Percentiles rank a stretch among this genome's conserved stretches.
Conservation (phyloP, 768 basidiomycete genomes). For the Pulveroboletus sp. region DNA sequence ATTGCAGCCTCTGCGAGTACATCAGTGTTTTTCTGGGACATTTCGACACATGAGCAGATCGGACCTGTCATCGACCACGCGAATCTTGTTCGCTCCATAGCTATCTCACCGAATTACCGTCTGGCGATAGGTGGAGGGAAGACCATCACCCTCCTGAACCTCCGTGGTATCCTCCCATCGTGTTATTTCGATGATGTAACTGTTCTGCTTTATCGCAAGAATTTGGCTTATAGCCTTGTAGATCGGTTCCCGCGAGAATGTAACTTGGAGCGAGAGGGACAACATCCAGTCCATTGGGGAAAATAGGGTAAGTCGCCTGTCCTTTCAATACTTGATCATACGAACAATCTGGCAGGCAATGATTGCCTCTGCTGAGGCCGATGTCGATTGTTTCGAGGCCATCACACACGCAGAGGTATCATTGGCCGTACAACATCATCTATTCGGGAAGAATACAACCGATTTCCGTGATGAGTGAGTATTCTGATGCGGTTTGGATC, state of each 20-base stretch:
- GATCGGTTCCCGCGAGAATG: neutral
- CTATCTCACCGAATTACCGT: constrained; percentile 7
- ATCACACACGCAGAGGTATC: neutral
- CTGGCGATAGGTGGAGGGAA: constrained; percentile 5
- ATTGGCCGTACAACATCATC: neutral
- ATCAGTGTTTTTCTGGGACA: constrained; percentile 10
- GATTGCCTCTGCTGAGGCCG: too few relatives aligned
- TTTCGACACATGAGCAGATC: neutral
- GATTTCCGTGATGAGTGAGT: constrained; percentile 2
- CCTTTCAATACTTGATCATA: too few relatives aligned
- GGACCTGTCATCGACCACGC: constrained; percentile 5
- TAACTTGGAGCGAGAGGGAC: neutral
- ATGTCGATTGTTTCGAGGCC: too few relatives aligned
- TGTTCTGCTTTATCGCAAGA: neutral
- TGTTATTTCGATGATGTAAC: constrained; percentile 6
- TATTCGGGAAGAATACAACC: neutral
- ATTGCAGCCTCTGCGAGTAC: constrained; percentile 3
- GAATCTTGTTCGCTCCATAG: constrained; percentile 2
- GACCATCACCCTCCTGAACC: neutral
- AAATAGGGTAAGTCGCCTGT: too few relatives aligned
- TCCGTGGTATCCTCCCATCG: constrained; percentile 5
- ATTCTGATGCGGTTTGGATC: too few relatives aligned
- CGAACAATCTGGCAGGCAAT: too few relatives aligned
- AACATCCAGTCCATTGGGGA: neutral
- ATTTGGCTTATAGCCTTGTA: neutral